These are phyloP conservation scores for Ocimum tenuiflorum DNA, from an alignment of 257 asterid genomes.

Conservation along the genomic window DNA sequence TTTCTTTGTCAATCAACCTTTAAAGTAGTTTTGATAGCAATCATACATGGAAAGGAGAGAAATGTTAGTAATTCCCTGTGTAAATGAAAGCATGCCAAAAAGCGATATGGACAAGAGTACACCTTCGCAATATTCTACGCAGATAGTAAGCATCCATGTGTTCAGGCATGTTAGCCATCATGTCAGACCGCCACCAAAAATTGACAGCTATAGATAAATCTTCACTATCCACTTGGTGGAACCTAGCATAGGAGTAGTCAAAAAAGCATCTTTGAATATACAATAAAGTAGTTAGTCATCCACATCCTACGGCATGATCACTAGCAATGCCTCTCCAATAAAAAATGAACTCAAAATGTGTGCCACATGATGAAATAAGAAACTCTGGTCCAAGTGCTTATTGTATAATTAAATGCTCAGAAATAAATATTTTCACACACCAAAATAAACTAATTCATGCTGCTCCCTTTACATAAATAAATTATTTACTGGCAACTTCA, in stretches of 20 bases:
- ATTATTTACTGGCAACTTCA: conserved; percentile 3
- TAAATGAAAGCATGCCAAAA: conserved; percentile 11
- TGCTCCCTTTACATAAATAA: conserved; percentile 8
- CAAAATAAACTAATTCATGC: conserved; percentile 1
- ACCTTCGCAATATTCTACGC: conserved; percentile 83
- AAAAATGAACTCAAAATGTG: not conserved
- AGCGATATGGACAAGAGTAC: conserved; percentile 7
- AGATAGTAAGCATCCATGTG: conserved; percentile 96
- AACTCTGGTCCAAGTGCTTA: conserved; percentile 14
- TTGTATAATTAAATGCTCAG: not conserved
- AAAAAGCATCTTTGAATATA: conserved; percentile 5
- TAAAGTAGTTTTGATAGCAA: conserved; percentile 23
- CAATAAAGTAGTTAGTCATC: not conserved
- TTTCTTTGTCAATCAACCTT: conserved; percentile 84
- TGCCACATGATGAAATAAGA: conserved; percentile 9
- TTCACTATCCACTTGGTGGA: conserved; percentile 96
- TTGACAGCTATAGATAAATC: conserved; percentile 77
- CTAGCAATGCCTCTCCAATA: conserved; percentile 9
- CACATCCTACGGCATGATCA: not conserved
- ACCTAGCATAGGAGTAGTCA: conserved; percentile 54
- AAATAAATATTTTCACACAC: not conserved
- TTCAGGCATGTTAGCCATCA: conserved; percentile 63
- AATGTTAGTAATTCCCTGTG: conserved; percentile 20
- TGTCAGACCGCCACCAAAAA: conserved; percentile 88
- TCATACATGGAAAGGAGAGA: conserved; percentile 18